Percentiles rank a stretch among this genome's conserved stretches.
Evolutionary conservation across 371 early-diverging fungal genomes (phyloP).

Genomic region (Mortierella sp.): DNA sequence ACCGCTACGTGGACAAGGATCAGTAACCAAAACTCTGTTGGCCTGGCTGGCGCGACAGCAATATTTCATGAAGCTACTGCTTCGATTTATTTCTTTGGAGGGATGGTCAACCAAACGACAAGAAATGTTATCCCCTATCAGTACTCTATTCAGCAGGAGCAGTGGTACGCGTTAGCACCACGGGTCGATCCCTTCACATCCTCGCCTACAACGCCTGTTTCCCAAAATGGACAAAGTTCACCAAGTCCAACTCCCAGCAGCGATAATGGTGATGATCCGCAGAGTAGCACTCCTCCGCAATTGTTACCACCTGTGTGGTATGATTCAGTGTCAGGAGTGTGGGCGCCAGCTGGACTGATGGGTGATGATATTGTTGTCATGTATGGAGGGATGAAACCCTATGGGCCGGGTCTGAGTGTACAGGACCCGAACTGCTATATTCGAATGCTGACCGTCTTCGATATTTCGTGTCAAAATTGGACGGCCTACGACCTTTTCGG

Average conservation of each 20-base stretch:
- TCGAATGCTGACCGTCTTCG: slow-evolving; percentile 20
- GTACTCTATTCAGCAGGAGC: slow-evolving; percentile 34
- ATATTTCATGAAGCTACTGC: slow-evolving; percentile 46
- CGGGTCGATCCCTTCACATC: slow-evolving; percentile 36
- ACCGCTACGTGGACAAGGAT: slow-evolving; percentile 20
- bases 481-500: slow-evolving; percentile 21
- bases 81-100: slow-evolving; percentile 57
- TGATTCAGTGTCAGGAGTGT: slow-evolving; percentile 41
- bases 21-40: slow-evolving; percentile 41
- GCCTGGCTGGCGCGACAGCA: slow-evolving; percentile 36
- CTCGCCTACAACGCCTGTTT: background rate
- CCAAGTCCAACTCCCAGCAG: background rate
- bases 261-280: background rate
- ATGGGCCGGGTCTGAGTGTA: slow-evolving; percentile 36
- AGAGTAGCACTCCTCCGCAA: background rate
- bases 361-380: slow-evolving; percentile 42
- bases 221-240: background rate
- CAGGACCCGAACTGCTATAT: slow-evolving; percentile 28
- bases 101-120: slow-evolving; percentile 43
- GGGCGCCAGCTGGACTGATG: slow-evolving; percentile 41
- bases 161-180: slow-evolving; percentile 47
- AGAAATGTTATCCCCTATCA: slow-evolving; percentile 43
- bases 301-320: slow-evolving; percentile 43
- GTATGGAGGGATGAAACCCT: slow-evolving; percentile 51
- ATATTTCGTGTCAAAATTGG: slow-evolving; percentile 51